Conservation (phyloP, 1,139 yeast genomes). For the Debaryomyces nepalensis region DNA sequence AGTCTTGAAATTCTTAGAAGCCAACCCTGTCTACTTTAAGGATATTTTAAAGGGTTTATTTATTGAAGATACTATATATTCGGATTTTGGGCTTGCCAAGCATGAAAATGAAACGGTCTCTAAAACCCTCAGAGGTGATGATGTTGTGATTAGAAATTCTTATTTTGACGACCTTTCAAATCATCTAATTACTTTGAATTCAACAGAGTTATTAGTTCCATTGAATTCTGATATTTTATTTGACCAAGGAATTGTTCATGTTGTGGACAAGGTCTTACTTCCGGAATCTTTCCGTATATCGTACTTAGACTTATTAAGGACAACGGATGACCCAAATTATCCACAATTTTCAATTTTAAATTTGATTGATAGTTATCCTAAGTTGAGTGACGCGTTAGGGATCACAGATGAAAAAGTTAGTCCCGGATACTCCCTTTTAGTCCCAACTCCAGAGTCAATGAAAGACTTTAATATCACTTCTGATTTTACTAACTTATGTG, state of each 20-base stretch:
- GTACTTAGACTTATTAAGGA: conserved; percentile 56
- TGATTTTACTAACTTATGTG: conserved; percentile 47
- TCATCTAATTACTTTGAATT: conserved; percentile 33
- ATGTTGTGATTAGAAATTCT: conserved; percentile 29
- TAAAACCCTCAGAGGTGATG: conserved; percentile 45
- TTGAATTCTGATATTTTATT: conserved; percentile 72
- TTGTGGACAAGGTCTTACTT: conserved; percentile 58
- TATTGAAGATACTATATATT: conserved; percentile 66
- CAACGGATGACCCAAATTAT: conserved; percentile 50
- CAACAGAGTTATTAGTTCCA: conserved; percentile 34
- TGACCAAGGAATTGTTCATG: conserved; percentile 85
- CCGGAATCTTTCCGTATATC: conserved; percentile 63
- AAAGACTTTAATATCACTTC: conserved; percentile 55
- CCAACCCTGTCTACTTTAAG: conserved; percentile 55
- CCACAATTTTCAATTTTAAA: conserved; percentile 47
- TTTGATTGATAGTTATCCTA: conserved; percentile 47
- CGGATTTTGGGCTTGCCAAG: conserved; percentile 52
- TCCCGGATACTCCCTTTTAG: conserved; percentile 66
- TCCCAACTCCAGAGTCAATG: conserved; percentile 70
- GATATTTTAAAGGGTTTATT: conserved; percentile 61
- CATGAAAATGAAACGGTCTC: conserved; percentile 26
- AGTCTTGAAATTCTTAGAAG: conserved; percentile 59
- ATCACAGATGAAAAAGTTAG: conserved; percentile 22
- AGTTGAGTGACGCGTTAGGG: conserved; percentile 26
- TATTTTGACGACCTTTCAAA: conserved; percentile 31